Evolutionary conservation across 2,329 filamentous ascomycete genomes (phyloP), one percentile per base, ranked within the genome.

Genomic region (Phaeomoniella chlamydospora): DNA sequence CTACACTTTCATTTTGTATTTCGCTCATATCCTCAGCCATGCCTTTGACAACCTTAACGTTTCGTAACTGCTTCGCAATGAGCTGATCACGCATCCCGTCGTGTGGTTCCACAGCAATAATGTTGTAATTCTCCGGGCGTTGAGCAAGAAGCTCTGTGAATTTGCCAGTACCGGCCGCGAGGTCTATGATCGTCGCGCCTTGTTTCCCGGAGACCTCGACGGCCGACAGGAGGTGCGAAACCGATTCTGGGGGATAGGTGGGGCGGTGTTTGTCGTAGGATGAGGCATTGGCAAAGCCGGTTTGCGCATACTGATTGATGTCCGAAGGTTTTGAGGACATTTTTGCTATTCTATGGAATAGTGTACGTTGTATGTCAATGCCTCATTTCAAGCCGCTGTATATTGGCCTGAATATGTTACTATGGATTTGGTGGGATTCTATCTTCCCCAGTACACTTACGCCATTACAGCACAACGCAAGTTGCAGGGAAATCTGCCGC

Each of bases 101-200:
- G 47, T 80, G 70, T 15, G 78, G 78, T 54, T 82, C 69, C 34
- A 83, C 60, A 33, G 76, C 70, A 32, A 75, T 48, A 42, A 85
- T 61, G 30, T 70, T 49, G 54, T 70, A 82, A 4, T 56, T 49
- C 53, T 83, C 80, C 1, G 65, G 58, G 18, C 77, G 60, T 11
- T 53, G 58, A 4, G 72, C 70, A 19, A 85, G 61, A 13, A 67
- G 46, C 51, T 77, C 72, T 0, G 78, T 82, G 48, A 82, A 76
- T 48, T 81, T 81, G 16, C 79, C 79, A 1, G 77, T 81, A 0
- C 78, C 77, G 3, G 76, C 74, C 2, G 69, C 78, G 13, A 83
- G 59, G 50, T 83, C 78, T 15, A 81, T 52, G 29, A 82, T 56
- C 11, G 30, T 32, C 18, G 41, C 34, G 32, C 60, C 57, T 4